phyloP scores from a whole-genome alignment of 225 moss, liverwort and hornwort species.

The Neckera pumila region DNA sequence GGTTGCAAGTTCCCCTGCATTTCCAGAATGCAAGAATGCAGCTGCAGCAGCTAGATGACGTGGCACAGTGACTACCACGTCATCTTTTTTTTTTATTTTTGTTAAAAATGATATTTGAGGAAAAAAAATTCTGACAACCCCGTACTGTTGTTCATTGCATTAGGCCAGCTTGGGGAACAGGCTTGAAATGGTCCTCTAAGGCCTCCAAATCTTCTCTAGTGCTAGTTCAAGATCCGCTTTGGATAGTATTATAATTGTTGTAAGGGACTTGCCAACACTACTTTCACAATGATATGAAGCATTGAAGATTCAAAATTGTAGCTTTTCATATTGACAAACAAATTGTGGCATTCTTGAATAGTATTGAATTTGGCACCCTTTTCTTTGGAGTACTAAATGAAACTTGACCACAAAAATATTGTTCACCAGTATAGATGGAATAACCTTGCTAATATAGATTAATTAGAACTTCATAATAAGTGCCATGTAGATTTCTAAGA shows the following conservation, averaged over 20 bases:
- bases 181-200: no score
- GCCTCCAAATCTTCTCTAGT: no score
- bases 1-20: no score
- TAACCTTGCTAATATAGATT: not conserved
- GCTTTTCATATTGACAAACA: not conserved
- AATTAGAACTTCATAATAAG: not conserved
- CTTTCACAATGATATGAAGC: not conserved
- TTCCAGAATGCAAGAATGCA: no score
- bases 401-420: not conserved
- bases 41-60: no score
- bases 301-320: not conserved
- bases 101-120: no score
- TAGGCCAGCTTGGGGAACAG: no score
- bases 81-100: no score
- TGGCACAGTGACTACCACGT: no score
- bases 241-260: no score
- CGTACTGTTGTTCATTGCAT: no score
- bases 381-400: not conserved
- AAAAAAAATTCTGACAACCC: no score
- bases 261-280: not conserved
- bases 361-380: not conserved
- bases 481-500: not conserved
- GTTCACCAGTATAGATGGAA: rapidly evolving
- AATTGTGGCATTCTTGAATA: not conserved
- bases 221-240: not conserved